A percentile compares a stretch with the other conserved stretches of the same genome.
Conservation (phyloP, 257 asterid species). For the Solanum gracilifrons region DNA sequence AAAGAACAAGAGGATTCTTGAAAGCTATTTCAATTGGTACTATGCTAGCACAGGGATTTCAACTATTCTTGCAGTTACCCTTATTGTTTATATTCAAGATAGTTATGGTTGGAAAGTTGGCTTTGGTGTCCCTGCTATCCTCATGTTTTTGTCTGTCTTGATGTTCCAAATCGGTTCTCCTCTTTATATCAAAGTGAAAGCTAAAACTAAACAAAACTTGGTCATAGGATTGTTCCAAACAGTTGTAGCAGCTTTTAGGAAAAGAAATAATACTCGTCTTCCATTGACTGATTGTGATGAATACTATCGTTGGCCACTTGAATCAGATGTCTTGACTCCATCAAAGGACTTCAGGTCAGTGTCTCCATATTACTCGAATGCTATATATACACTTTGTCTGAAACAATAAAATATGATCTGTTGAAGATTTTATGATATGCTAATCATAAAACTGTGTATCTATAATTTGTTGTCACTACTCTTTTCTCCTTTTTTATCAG, state of each 20-base stretch:
- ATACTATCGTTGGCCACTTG: background rate
- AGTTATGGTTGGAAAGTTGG: slow-evolving; percentile 14
- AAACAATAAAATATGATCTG: too few species aligned
- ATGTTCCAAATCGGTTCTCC: slow-evolving; percentile 4
- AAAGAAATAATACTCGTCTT: background rate
- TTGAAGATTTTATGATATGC: background rate
- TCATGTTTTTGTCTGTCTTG: slow-evolving; percentile 5
- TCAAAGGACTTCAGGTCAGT: slow-evolving; percentile 7
- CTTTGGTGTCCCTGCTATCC: slow-evolving; percentile 5
- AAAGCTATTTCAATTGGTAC: slow-evolving; percentile 8
- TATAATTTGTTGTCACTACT: background rate
- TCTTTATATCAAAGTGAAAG: slow-evolving; percentile 1
- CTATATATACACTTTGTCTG: too few species aligned
- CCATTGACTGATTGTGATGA: background rate
- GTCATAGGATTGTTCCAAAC: slow-evolving; percentile 11
- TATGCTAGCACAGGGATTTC: slow-evolving; percentile 3
- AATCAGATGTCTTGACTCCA: background rate
- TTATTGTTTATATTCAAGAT: slow-evolving; percentile 12
- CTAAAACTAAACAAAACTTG: background rate
- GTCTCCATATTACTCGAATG: background rate
- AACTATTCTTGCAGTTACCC: slow-evolving; percentile 3
- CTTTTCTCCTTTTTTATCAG: background rate
- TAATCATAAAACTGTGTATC: background rate
- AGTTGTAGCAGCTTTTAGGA: slow-evolving; percentile 9
- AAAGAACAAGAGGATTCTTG: background rate